A percentile compares a stretch with the other conserved stretches of the same genome.
Evolutionary conservation across 805 yeast species (phyloP).

Genomic region (Metschnikowia corniflorae): DNA sequence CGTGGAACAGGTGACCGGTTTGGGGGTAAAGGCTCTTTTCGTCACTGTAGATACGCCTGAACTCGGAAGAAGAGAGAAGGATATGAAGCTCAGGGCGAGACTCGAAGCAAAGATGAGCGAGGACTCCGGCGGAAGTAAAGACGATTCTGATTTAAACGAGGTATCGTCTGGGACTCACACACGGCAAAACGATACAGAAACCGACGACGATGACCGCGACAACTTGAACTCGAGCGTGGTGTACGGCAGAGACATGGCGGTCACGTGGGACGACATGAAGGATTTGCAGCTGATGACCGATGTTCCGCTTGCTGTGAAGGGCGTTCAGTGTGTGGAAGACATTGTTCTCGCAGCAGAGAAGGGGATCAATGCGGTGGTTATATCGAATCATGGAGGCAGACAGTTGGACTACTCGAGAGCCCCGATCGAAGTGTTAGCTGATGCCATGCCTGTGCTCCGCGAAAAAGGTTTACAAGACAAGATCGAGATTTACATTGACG

Average conservation of each 20-base stretch:
- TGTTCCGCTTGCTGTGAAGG: conserved; percentile 57
- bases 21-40: conserved; percentile 64
- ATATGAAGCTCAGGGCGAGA: conserved; percentile 40
- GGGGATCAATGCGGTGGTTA: conserved; percentile 63
- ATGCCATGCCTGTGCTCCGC: conserved; percentile 52
- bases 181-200: conserved; percentile 1
- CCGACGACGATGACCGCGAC: conserved; percentile 6
- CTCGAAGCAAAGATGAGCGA: conserved; percentile 5
- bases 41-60: conserved; percentile 93
- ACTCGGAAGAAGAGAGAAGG: conserved; percentile 55
- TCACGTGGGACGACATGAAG: conserved; percentile 34
- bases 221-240: conserved; percentile 10
- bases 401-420: conserved; percentile 83
- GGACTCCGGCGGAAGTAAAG: neutral
- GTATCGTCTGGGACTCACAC: neutral
- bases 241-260: conserved; percentile 25
- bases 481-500: conserved; percentile 58
- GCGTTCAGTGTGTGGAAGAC: conserved; percentile 66
- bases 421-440: conserved; percentile 71
- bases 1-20: conserved; percentile 64
- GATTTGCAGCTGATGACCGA: conserved; percentile 33
- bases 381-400: conserved; percentile 89
- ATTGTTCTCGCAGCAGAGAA: conserved; percentile 53
- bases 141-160: neutral
- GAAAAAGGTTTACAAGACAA: conserved; percentile 44